Conservation (phyloP, 1,139 yeast genomes). For the Candida tropicalis region DNA sequence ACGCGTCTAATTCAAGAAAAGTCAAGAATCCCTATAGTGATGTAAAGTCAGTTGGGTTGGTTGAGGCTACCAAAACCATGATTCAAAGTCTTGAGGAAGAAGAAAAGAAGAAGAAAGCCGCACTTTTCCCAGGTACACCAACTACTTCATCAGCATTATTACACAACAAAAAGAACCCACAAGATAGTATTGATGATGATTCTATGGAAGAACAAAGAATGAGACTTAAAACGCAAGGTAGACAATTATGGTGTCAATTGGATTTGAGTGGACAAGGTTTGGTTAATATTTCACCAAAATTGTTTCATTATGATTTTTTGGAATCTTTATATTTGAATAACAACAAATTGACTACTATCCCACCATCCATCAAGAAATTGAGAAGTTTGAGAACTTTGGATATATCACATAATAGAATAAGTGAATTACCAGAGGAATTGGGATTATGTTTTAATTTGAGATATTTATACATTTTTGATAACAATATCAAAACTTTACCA, state of each 20-base stretch:
- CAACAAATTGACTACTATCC: conserved; percentile 71
- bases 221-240: conserved; percentile 68
- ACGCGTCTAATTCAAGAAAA: conserved; percentile 78
- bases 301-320: conserved; percentile 82
- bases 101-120: conserved; percentile 22
- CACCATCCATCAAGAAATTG: conserved; percentile 69
- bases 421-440: conserved; percentile 74
- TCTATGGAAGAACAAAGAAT: conserved; percentile 76
- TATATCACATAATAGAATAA: conserved; percentile 74
- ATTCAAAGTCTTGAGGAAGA: conserved; percentile 42
- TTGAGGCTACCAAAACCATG: conserved; percentile 58
- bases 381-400: conserved; percentile 82
- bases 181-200: conserved; percentile 68
- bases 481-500: conserved; percentile 75
- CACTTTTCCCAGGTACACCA: conserved; percentile 25
- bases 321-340: conserved; percentile 88
- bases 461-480: conserved; percentile 86
- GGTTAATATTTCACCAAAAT: conserved; percentile 64
- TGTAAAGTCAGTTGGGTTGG: conserved; percentile 46
- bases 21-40: conserved; percentile 49
- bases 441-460: conserved; percentile 82
- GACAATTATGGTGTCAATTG: conserved; percentile 91
- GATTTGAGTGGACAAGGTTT: conserved; percentile 93
- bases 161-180: conserved; percentile 64
- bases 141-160: conserved; percentile 46